Evolutionary conservation across 2,329 filamentous ascomycete species (phyloP).

Genomic region (Aspergillus texensis): DNA sequence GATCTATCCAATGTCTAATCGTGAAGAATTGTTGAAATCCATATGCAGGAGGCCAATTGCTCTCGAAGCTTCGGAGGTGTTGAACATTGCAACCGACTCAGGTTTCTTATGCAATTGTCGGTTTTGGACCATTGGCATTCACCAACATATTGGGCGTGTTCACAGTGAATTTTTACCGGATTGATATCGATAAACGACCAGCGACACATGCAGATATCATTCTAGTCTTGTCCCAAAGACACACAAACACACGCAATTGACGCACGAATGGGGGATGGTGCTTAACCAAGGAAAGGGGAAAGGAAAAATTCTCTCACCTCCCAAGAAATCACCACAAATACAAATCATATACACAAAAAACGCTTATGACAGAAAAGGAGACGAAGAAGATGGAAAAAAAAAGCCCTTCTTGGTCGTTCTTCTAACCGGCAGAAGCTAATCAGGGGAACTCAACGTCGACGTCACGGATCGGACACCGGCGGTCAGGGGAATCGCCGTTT

Average conservation of each 20-base stretch:
- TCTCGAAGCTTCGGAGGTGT: conserved; percentile 3
- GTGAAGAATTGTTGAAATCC: conserved; percentile 3
- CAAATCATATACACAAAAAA: conserved; percentile 30
- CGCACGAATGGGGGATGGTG: neutral
- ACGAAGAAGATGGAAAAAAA: conserved; percentile 26
- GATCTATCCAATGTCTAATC: neutral
- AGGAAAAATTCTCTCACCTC: conserved; percentile 26
- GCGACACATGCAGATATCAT: conserved; percentile 2
- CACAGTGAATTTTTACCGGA: conserved; percentile 9
- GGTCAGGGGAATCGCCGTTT: conserved; percentile 37
- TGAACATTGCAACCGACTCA: conserved; percentile 11
- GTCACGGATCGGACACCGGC: conserved; percentile 35
- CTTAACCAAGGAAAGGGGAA: conserved; percentile 9
- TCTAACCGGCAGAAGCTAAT: conserved; percentile 44
- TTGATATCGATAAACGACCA: neutral
- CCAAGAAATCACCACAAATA: conserved; percentile 25
- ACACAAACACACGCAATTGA: conserved; percentile 1
- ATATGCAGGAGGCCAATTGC: conserved; percentile 1
- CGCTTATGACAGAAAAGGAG: conserved; percentile 24
- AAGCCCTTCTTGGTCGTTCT: conserved; percentile 36
- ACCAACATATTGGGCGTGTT: conserved; percentile 6
- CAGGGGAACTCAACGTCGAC: conserved; percentile 37
- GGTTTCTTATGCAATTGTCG: conserved; percentile 15
- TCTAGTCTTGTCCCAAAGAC: neutral
- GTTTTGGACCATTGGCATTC: conserved; percentile 14